phyloP scores from a whole-genome alignment of 2,329 filamentous ascomycete species.

The Aspergillus novofumigatus region DNA sequence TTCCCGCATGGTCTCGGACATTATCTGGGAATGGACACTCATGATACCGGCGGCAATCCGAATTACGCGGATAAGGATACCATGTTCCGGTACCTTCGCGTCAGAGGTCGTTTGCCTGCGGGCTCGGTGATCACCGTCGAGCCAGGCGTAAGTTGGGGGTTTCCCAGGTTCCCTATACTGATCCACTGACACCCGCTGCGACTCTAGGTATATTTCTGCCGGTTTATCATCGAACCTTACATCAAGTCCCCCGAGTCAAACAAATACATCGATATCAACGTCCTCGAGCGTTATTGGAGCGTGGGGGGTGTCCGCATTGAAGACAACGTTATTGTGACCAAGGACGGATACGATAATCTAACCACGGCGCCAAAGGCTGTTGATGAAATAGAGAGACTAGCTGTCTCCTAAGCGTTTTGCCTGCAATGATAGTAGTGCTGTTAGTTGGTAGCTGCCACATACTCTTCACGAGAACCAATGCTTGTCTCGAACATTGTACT shows the following conservation, averaged over 20 bases:
- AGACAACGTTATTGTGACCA: constrained; percentile 79
- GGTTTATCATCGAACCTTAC: constrained; percentile 80
- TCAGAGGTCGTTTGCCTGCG: constrained; percentile 69
- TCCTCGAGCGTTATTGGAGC: constrained; percentile 75
- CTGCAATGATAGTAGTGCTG: neutral
- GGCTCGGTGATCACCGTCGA: constrained; percentile 90
- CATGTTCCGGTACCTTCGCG: constrained; percentile 82
- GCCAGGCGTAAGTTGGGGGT: constrained; percentile 63
- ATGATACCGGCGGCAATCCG: constrained; percentile 76
- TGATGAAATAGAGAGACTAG: constrained; percentile 57
- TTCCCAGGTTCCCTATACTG: neutral
- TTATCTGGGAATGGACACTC: constrained; percentile 88
- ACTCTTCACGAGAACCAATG: neutral
- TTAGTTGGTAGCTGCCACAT: neutral
- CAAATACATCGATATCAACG: constrained; percentile 69
- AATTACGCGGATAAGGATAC: constrained; percentile 75
- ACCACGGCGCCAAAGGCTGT: constrained; percentile 72
- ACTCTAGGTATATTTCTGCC: constrained; percentile 76
- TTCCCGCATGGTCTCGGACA: constrained; percentile 89
- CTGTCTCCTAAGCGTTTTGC: constrained; percentile 13
- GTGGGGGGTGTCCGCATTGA: constrained; percentile 93
- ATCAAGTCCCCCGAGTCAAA: constrained; percentile 66
- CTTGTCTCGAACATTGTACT: neutral
- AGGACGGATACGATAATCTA: constrained; percentile 75
- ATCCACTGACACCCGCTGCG: constrained; percentile 1